Base-by-base conservation (phyloP, 73 alveolate species). In the Tetrahymena thermophila region DNA sequence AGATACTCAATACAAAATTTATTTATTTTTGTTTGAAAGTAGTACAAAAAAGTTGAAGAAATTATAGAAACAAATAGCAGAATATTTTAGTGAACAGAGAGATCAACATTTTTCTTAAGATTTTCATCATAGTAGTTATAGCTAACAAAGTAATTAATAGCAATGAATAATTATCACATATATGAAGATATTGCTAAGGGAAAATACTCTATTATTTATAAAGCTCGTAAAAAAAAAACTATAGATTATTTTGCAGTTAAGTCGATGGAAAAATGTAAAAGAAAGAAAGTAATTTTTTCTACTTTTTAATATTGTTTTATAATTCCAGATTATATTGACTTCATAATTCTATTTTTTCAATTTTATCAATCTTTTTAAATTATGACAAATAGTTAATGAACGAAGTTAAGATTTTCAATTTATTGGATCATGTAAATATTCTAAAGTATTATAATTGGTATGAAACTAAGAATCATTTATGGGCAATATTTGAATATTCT, bases 401-500 rank as follows among this genome's bases (percentile, higher is more conserved):
- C 37, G 99, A 97, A 94, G 98, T 94, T 2, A 94, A 98, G 44
- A 96, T 98, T 85, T 95, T 96, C 84, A 96, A 97, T 85, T 94
- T 85, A 37, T 96, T 96, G 21, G 94, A 97, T 43, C 97, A 96
- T 57, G 96, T 97, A 94, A 98, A 98, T 93, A 97, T 98, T 31
- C 97, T 98, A 84, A 98, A 96, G 94, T 97, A 97, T 96, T 94
- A 95, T 93, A 94, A 96, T 94, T 98, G 99, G 98, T 97, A 98
- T 94, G 99, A 98, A 96, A 98, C 99, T 19, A 96, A 98, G 85
- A 98, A 98, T 96, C 99, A 98, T 94, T 96, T 98, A 40, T 98
- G 99, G 99, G 96, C 98, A 34, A 98, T 98, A 35, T 98, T 97
- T 96, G 99, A 98, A 85, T 98, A 98, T 96, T 98, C 99, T 93